A percentile compares a stretch with the other conserved stretches of the same genome.
phyloP scores from a whole-genome alignment of 1,139 yeast genomes.

The Hyphopichia pseudoburtonii region DNA sequence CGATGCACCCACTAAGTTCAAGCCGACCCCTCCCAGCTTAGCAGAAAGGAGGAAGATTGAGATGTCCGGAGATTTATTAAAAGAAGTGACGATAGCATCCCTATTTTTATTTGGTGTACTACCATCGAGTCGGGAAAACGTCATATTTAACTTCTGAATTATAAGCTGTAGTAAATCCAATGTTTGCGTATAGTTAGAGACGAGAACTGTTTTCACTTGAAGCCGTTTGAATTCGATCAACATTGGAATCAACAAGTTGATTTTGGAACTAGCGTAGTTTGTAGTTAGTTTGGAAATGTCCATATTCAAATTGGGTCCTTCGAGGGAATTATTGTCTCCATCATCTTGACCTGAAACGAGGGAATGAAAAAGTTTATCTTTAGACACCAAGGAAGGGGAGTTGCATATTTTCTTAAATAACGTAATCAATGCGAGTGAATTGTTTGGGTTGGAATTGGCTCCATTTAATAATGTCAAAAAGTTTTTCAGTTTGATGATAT shows the following conservation, averaged over 20 bases:
- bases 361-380: slow-evolving; percentile 36
- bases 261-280: slow-evolving; percentile 52
- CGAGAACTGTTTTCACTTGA: slow-evolving; percentile 77
- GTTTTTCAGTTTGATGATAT: slow-evolving; percentile 44
- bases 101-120: slow-evolving; percentile 69
- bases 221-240: slow-evolving; percentile 43
- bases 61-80: slow-evolving; percentile 53
- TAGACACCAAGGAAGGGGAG: slow-evolving; percentile 63
- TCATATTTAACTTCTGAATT: slow-evolving; percentile 49
- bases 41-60: slow-evolving; percentile 82
- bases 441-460: slow-evolving; percentile 26
- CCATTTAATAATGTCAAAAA: slow-evolving; percentile 27
- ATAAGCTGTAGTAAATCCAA: slow-evolving; percentile 70
- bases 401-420: slow-evolving; percentile 80
- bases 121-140: slow-evolving; percentile 77
- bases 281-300: slow-evolving; percentile 18
- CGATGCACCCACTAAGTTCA: slow-evolving; percentile 88
- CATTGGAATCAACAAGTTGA: slow-evolving; percentile 54
- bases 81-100: slow-evolving; percentile 62
- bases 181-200: slow-evolving; percentile 88
- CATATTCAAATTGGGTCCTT: not conserved
- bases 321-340: too few relatives aligned
- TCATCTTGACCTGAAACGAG: slow-evolving; percentile 11
- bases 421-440: slow-evolving; percentile 69
- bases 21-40: slow-evolving; percentile 93